Evolutionary conservation across 257 asterid species (phyloP), one percentile per base, ranked within the genome.

Genomic region (Ocimum tenuiflorum): DNA sequence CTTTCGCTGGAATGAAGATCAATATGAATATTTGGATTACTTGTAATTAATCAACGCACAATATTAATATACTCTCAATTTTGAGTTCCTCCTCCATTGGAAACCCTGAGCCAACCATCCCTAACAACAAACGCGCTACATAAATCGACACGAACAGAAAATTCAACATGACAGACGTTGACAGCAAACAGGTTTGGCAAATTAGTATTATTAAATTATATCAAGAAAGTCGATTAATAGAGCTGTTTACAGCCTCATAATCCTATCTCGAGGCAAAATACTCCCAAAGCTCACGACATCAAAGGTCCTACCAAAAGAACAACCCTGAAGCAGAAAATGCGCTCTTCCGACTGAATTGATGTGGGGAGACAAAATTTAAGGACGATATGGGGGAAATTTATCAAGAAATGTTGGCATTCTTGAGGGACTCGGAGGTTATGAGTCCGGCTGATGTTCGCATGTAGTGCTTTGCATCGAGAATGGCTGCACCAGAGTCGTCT

Each of bases 381-480:
- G 39, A 22, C 11, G 41, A 8, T 22, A 38, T 61, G 0, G 58
- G 47, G 42, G 45, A 35, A 8, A 63, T 27, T 75, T 11, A 41
- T 67, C 69, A 91, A 18, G 98, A 91, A 60, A 91, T 84, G 59
- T 63, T 83, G 12, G 92, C 98, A 67, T 89, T 86, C 79, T 82
- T 82, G 49, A 91, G 86, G 27, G 96, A 82, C 51, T 70, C 73
- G 24, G 77, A 68, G 74, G 67, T 56, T 11, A 91, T 61, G 14
- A 74, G 81, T 61, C 98, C 98, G 10, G 66, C 72, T 24, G 85
- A 73, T 38, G 95, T 81, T 73, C 81, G 87, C 98, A 91, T 91
- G 49, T 47, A 51, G 71, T 82, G 79, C 9, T 60, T 36, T 2
- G 14, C 42, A n/a, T 79, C 87, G 8, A 91, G 89, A 20, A 64